phyloP scores from a whole-genome alignment of 495 filamentous ascomycete genomes.

The Aspergillus leporis region DNA sequence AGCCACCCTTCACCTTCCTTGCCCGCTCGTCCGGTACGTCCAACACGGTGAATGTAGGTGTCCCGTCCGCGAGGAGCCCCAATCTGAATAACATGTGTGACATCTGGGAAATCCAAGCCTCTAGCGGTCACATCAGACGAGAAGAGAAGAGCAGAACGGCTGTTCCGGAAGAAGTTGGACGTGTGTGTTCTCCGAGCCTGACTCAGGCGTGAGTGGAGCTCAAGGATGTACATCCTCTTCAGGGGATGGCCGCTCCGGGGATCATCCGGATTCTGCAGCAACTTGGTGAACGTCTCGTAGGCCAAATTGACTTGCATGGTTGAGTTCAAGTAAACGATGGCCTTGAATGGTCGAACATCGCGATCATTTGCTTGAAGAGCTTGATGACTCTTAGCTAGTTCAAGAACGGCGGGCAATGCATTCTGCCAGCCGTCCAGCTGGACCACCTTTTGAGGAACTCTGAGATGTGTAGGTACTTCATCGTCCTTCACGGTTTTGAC shows the following conservation, averaged over 20 bases:
- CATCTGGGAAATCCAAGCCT: slow-evolving; percentile 79
- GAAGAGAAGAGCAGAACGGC: slow-evolving; percentile 71
- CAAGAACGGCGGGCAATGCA: slow-evolving; percentile 69
- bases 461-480: slow-evolving; percentile 80
- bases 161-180: slow-evolving; percentile 69
- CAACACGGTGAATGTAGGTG: slow-evolving; percentile 73
- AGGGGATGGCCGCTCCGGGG: slow-evolving; percentile 43
- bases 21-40: slow-evolving; percentile 71
- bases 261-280: slow-evolving; percentile 36
- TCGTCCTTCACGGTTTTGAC: slow-evolving; percentile 78
- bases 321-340: slow-evolving; percentile 84
- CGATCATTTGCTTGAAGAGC: slow-evolving; percentile 30
- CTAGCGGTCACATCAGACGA: slow-evolving; percentile 93
- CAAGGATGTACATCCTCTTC: slow-evolving; percentile 48
- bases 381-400: slow-evolving; percentile 64
- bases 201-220: slow-evolving; percentile 79
- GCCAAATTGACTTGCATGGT: slow-evolving; percentile 71
- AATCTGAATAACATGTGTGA: slow-evolving; percentile 71
- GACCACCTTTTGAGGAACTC: slow-evolving; percentile 76
- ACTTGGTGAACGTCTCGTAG: slow-evolving; percentile 55
- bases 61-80: slow-evolving; percentile 61
- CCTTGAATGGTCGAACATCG: slow-evolving; percentile 74
- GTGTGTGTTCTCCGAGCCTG: slow-evolving; percentile 65
- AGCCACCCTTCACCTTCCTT: slow-evolving; percentile 82
- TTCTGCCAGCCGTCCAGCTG: slow-evolving; percentile 70